Evolutionary conservation across 169 alveolate genomes (phyloP).

Genomic region (Babesia ovis): DNA sequence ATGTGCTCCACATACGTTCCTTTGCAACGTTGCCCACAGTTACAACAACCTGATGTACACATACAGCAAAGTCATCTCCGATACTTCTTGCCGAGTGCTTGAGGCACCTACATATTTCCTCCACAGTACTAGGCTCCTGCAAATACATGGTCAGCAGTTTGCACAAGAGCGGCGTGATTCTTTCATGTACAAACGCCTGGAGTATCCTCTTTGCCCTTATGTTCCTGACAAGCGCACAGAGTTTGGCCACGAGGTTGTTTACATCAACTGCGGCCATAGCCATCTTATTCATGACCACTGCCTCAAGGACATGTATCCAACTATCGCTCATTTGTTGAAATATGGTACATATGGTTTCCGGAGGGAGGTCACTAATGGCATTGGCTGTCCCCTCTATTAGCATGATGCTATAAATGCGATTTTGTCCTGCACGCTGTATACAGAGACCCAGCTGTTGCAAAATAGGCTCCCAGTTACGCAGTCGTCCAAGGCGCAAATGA

Average conservation of each 20-base stretch:
- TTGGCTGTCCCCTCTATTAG: constrained; percentile 41
- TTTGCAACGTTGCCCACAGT: constrained; percentile 30
- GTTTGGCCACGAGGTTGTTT: neutral
- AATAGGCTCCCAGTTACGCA: constrained; percentile 38
- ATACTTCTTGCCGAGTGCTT: constrained; percentile 49
- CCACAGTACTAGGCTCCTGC: constrained; percentile 28
- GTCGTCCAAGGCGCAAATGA: constrained; percentile 13
- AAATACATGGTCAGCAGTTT: constrained; percentile 14
- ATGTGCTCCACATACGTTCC: constrained; percentile 42
- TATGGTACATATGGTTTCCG: constrained; percentile 1
- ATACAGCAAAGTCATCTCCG: constrained; percentile 14
- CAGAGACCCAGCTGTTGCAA: constrained; percentile 18
- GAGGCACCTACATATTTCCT: constrained; percentile 49
- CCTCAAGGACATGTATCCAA: constrained; percentile 30
- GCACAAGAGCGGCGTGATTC: constrained; percentile 35
- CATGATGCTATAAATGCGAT: neutral
- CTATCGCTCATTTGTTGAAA: constrained; percentile 15
- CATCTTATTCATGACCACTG: constrained; percentile 18
- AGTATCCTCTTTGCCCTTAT: constrained; percentile 15
- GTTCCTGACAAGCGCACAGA: constrained; percentile 26
- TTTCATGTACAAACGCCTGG: neutral
- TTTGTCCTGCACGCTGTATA: constrained; percentile 13
- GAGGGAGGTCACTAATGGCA: constrained; percentile 37
- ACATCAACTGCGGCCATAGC: constrained; percentile 5
- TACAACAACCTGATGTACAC: constrained; percentile 1